These are phyloP conservation scores for Magnusiomyces suaveolens DNA, from an alignment of 1,139 yeast species.

Conservation along the genomic window DNA sequence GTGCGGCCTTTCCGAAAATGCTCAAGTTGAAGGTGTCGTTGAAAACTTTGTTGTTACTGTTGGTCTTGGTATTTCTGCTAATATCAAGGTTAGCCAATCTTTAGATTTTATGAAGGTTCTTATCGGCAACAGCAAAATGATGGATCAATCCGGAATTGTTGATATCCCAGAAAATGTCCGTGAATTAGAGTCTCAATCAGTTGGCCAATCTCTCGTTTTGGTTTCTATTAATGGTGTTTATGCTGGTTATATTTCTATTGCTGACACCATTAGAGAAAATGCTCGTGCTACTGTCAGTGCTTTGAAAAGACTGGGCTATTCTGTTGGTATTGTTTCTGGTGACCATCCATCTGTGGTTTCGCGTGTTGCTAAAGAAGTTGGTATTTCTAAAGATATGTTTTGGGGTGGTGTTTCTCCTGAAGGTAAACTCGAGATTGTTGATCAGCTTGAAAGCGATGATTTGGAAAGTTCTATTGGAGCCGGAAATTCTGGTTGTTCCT, in stretches of 20 bases:
- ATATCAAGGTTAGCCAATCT: slow-evolving; percentile 26
- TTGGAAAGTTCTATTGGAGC: slow-evolving; percentile 4
- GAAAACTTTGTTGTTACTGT: slow-evolving; percentile 43
- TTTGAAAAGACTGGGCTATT: slow-evolving; percentile 45
- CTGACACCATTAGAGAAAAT: slow-evolving; percentile 62
- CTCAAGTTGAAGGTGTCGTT: slow-evolving; percentile 18
- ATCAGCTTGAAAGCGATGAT: slow-evolving; percentile 41
- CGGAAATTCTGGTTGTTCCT: neutral
- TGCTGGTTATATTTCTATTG: slow-evolving; percentile 55
- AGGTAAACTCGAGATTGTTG: slow-evolving; percentile 62
- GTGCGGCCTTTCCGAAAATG: slow-evolving; percentile 15
- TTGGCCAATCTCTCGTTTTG: slow-evolving; percentile 30
- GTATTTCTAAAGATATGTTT: slow-evolving; percentile 53
- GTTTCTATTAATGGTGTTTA: slow-evolving; percentile 46
- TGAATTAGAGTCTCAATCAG: slow-evolving; percentile 12
- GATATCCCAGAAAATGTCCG: slow-evolving; percentile 18
- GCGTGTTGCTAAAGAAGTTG: slow-evolving; percentile 56
- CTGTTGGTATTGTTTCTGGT: slow-evolving; percentile 88
- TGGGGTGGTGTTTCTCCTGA: slow-evolving; percentile 73
- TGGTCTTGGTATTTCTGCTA: slow-evolving; percentile 65
- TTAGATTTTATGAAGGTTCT: slow-evolving; percentile 28
- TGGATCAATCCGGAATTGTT: slow-evolving; percentile 28
- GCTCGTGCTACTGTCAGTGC: slow-evolving; percentile 52
- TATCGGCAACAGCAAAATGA: slow-evolving; percentile 50
- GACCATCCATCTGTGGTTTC: slow-evolving; percentile 60